Base-by-base conservation (phyloP, 306 rosid species). In the Fagus crenata region DNA sequence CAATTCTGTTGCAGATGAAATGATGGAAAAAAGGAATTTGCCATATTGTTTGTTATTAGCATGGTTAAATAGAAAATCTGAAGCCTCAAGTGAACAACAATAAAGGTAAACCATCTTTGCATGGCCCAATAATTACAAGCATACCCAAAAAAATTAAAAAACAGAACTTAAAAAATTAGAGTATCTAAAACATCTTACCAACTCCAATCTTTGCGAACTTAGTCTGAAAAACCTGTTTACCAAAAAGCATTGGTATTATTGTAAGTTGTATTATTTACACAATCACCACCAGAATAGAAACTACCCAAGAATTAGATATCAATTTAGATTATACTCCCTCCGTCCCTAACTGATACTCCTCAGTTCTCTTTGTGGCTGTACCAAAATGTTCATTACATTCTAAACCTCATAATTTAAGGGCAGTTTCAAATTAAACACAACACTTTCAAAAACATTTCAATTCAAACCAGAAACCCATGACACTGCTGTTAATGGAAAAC, bases 141-240 rank as follows among this genome's bases (percentile, higher is more conserved):
- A 72, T 70, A 69, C 49, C 32, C 73, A 22, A 40, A 69, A 28
- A 71, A 65, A 5, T 0, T 49, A 22, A 68, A 22, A 61, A 82
- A 59, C 41, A 41, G 32, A 59, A 46, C 53, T 54, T n/a, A 18
- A 58, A 58, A 31, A 74, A 55, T 59, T 49, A 74, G 32, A 72
- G 64, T 59, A 73, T 37, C 71, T 35, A 67, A 39, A 68, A 49
- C 75, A 65, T 79, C 96, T 89, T 84, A 95, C 98, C 98, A 54
- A 90, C 85, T 88, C 97, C 98, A 80, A 92, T 90, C 80, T 89
- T 90, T 40, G 98, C 97, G 31, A 85, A 92, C 79, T 85, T 90
- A 56, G 98, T 90, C 88, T 88, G 84, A 87, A 95, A 95, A 78
- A 92, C 98, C 98, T 95, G 92, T 80, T 83, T 22, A 56, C 56